These are phyloP conservation scores for Fusarium paranaense DNA, from an alignment of 2,329 filamentous ascomycete genomes.

Conservation along the genomic window DNA sequence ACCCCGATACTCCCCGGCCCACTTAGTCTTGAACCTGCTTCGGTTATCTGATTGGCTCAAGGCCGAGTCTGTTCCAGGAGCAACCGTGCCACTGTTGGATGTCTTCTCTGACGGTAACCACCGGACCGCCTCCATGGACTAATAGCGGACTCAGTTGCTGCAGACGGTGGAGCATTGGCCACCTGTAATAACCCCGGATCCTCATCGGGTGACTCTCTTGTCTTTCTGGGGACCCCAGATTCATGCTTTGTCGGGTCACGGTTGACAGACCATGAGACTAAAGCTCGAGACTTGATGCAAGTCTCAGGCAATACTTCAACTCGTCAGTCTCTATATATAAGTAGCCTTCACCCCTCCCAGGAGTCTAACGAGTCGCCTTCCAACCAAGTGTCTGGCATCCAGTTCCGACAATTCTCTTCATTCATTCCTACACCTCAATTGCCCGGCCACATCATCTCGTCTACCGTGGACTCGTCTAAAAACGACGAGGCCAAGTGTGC, in stretches of 20 bases:
- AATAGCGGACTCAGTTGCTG: neutral
- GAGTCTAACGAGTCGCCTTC: neutral
- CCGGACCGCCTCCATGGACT: neutral
- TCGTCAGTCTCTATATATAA: conserved; percentile 8
- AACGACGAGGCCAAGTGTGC: conserved; percentile 6
- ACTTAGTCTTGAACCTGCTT: neutral
- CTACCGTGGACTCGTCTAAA: conserved; percentile 6
- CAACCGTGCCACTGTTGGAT: neutral
- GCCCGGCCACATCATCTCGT: neutral
- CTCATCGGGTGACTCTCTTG: conserved; percentile 7
- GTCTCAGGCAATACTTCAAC: neutral
- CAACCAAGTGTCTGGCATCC: neutral
- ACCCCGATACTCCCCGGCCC: conserved; percentile 29
- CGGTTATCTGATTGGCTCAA: neutral
- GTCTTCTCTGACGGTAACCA: neutral
- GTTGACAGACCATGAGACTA: neutral
- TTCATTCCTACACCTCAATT: neutral
- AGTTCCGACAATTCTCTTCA: neutral
- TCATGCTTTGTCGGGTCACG: neutral
- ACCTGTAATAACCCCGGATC: conserved; percentile 1
- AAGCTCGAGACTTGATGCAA: neutral
- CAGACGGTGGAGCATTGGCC: neutral
- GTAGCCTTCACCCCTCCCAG: neutral
- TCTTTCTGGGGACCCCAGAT: conserved; percentile 27
- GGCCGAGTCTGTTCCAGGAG: neutral